Conservation (phyloP, 148 eudicot species). For the Amaranthus palmeri region DNA sequence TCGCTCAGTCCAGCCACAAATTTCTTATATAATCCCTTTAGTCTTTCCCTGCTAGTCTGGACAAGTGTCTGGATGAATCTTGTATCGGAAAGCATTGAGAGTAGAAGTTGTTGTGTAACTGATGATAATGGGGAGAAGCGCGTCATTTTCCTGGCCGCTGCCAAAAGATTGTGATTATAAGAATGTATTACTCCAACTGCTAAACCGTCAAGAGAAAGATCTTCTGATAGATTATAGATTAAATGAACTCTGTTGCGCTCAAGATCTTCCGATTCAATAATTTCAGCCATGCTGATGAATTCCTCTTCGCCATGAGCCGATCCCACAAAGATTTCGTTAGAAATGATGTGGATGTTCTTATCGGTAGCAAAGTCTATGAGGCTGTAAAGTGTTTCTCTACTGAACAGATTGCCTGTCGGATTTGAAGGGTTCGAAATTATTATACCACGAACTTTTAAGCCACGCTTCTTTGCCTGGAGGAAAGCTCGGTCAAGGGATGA, state of each 20-base stretch:
- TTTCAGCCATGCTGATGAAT: conserved; percentile 69
- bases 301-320: conserved; percentile 46
- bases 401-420: conserved; percentile 59
- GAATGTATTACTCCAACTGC: conserved; percentile 57
- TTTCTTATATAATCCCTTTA: conserved; percentile 34
- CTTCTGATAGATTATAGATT: conserved; percentile 67
- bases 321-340: conserved; percentile 52
- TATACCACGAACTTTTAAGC: conserved; percentile 71
- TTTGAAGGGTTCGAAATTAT: conserved; percentile 79
- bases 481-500: conserved; percentile 71
- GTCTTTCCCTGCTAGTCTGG: conserved; percentile 49
- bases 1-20: conserved; percentile 52
- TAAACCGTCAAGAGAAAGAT: conserved; percentile 62
- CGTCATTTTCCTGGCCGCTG: conserved; percentile 61
- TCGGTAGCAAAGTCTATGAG: conserved; percentile 82
- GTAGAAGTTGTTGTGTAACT: conserved; percentile 56
- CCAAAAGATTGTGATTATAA: conserved; percentile 50
- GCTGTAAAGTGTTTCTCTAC: conserved; percentile 53
- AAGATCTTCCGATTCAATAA: conserved; percentile 58
- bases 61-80: conserved; percentile 44
- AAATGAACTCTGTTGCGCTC: conserved; percentile 66
- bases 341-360: conserved; percentile 85
- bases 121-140: conserved; percentile 64
- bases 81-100: conserved; percentile 66
- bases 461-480: conserved; percentile 82